A percentile compares a stretch with the other conserved stretches of the same genome.
phyloP scores from a whole-genome alignment of 2,329 filamentous ascomycete species.

The Coniochaeta hoffmannii region DNA sequence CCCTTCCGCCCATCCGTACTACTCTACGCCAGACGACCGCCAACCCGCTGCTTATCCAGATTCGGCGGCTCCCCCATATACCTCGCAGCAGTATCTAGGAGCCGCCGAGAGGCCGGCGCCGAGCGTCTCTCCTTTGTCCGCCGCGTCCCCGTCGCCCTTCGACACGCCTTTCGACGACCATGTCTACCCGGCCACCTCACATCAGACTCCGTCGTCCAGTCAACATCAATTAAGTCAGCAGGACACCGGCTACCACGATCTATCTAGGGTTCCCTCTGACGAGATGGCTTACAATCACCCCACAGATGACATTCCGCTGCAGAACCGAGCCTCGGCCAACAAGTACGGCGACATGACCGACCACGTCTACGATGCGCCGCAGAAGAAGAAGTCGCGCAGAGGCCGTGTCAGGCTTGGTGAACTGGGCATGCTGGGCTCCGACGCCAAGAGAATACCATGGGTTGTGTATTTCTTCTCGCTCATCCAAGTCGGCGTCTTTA shows the following conservation, averaged over 20 bases:
- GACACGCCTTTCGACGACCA: conserved; percentile 62
- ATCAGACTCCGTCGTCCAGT: conserved; percentile 24
- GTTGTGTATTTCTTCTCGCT: conserved; percentile 74
- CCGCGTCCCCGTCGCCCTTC: conserved; percentile 35
- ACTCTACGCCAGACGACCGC: conserved; percentile 15
- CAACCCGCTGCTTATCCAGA: background rate
- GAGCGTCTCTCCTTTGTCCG: conserved; percentile 11
- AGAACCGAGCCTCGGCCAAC: conserved; percentile 29
- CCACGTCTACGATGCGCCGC: conserved; percentile 54
- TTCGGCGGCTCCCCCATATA: conserved; percentile 16
- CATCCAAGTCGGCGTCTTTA: conserved; percentile 77
- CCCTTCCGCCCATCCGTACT: conserved; percentile 31
- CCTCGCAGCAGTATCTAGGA: conserved; percentile 26
- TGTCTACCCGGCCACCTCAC: conserved; percentile 50
- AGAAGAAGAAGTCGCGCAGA: conserved; percentile 25
- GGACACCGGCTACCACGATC: conserved; percentile 52
- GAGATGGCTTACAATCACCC: conserved; percentile 23
- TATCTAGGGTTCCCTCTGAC: conserved; percentile 29
- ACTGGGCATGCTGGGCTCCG: conserved; percentile 50
- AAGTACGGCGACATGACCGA: conserved; percentile 33
- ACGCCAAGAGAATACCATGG: conserved; percentile 60
- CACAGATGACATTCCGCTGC: conserved; percentile 50
- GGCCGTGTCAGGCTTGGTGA: conserved; percentile 48
- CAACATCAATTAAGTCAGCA: conserved; percentile 37
- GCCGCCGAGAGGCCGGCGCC: conserved; percentile 15